Conservation (phyloP, 345 rosid genomes). For the Lenwebbia sp. region DNA sequence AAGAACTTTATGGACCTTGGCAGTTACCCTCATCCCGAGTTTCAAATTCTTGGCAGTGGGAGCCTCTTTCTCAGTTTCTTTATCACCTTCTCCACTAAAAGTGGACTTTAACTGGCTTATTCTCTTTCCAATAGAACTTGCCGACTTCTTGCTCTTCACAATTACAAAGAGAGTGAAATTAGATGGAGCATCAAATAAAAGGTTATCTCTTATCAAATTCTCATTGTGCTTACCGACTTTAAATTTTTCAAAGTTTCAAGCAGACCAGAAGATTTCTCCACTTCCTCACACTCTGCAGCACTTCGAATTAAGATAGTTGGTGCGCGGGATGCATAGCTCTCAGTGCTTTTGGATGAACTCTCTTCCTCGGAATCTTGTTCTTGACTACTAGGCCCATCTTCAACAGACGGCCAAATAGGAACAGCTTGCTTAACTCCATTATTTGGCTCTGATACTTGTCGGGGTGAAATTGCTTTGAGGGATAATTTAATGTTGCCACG, state of each 20-base stretch:
- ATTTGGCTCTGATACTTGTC: conserved; percentile 8
- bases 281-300: conserved; percentile 82
- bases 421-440: conserved; percentile 18
- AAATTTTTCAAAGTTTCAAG: conserved; percentile 17
- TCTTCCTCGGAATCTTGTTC: conserved; percentile 18
- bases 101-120: not conserved
- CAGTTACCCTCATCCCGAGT: conserved; percentile 52
- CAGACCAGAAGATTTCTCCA: conserved; percentile 33
- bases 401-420: conserved; percentile 32
- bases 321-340: conserved; percentile 17
- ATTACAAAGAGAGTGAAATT: not conserved
- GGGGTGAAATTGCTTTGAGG: conserved; percentile 50
- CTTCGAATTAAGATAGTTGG: conserved; percentile 71
- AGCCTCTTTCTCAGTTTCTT: conserved; percentile 1
- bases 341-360: conserved; percentile 4
- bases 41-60: conserved; percentile 38
- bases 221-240: conserved; percentile 9
- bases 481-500: conserved; percentile 94
- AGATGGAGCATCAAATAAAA: not conserved
- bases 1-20: conserved; percentile 60
- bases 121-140: not conserved
- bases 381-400: conserved; percentile 20
- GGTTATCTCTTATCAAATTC: not conserved
- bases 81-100: not conserved
- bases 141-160: not conserved